Conservation (phyloP, 192 early-diverging fungal species). For the Dissophora ornata region DNA sequence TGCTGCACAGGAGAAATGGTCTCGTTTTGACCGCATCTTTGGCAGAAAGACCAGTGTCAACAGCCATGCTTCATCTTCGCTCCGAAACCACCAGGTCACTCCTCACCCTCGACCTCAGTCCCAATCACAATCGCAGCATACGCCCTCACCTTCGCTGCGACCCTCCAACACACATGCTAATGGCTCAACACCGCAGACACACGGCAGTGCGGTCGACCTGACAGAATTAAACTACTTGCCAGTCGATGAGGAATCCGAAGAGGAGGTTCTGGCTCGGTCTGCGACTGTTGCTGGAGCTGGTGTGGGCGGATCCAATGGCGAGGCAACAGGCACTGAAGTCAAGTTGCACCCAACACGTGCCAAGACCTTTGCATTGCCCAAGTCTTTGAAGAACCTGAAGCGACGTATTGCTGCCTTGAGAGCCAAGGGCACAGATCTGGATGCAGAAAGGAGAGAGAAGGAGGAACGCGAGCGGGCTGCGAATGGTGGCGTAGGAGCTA, state of each 20-base stretch:
- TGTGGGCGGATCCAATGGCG: conserved; percentile 2
- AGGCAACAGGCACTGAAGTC: conserved; percentile 33
- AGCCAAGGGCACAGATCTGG: conserved; percentile 50
- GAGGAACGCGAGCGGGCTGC: conserved; percentile 37
- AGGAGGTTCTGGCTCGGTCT: conserved; percentile 24
- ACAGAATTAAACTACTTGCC: conserved; percentile 28
- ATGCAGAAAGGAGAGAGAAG: conserved; percentile 43
- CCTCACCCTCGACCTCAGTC: conserved; percentile 27
- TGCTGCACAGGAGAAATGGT: conserved; percentile 21
- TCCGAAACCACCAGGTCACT: conserved; percentile 31
- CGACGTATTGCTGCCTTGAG: conserved; percentile 48
- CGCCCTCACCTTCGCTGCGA: conserved; percentile 8
- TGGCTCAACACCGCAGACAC: conserved; percentile 1
- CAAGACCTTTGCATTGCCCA: conserved; percentile 47
- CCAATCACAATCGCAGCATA: conserved; percentile 15
- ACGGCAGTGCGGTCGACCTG: conserved; percentile 29
- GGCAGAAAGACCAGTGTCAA: conserved; percentile 31
- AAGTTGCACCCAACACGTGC: conserved; percentile 51
- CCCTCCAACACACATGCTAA: conserved; percentile 14
- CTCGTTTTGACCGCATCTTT: conserved; percentile 38
- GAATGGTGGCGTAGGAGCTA: conserved; percentile 1
- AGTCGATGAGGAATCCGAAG: conserved; percentile 34
- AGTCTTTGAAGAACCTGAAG: conserved; percentile 44
- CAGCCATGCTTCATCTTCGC: conserved; percentile 4
- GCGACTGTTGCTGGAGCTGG: conserved; percentile 16